Percentiles rank a stretch among this genome's conserved stretches.
Evolutionary conservation across 2,329 filamentous ascomycete genomes (phyloP).

Genomic region (Ophiosphaerella narmari): DNA sequence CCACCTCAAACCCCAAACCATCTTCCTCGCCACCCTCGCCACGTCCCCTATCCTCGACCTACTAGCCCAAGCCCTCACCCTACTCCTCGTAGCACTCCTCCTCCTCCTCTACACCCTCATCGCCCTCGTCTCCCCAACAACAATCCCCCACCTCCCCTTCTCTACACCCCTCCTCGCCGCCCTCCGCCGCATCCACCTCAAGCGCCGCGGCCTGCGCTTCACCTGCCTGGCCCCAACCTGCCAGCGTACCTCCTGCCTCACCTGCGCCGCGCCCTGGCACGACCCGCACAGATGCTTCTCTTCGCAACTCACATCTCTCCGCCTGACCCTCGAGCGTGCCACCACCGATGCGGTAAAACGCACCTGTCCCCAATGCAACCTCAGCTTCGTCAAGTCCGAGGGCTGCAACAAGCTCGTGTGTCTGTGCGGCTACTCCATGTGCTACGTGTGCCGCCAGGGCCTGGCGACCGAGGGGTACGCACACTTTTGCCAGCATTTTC

Average conservation of each 20-base stretch:
- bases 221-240: constrained; percentile 74
- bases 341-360: constrained; percentile 94
- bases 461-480: constrained; percentile 74
- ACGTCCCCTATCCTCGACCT: constrained; percentile 40
- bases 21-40: constrained; percentile 29
- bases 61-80: constrained; percentile 45
- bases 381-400: constrained; percentile 87
- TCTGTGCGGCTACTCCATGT: constrained; percentile 96
- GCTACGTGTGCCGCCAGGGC: constrained; percentile 83
- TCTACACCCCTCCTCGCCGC: constrained; percentile 60
- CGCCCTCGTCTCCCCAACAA: constrained; percentile 20
- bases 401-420: constrained; percentile 98
- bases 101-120: constrained; percentile 41
- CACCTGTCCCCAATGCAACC: constrained; percentile 88
- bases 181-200: constrained; percentile 69
- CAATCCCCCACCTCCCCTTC: constrained; percentile 23
- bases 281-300: constrained; percentile 93
- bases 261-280: constrained; percentile 80
- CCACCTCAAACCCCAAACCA: constrained; percentile 37
- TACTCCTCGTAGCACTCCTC: constrained; percentile 61
- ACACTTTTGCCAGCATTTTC: constrained; percentile 96
- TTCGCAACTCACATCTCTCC: constrained; percentile 71
- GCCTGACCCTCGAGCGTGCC: constrained; percentile 87
- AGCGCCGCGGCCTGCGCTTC: constrained; percentile 76
- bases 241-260: constrained; percentile 73